Conservation (phyloP, 73 alveolate genomes). For the Vitrella brassicaformis region DNA sequence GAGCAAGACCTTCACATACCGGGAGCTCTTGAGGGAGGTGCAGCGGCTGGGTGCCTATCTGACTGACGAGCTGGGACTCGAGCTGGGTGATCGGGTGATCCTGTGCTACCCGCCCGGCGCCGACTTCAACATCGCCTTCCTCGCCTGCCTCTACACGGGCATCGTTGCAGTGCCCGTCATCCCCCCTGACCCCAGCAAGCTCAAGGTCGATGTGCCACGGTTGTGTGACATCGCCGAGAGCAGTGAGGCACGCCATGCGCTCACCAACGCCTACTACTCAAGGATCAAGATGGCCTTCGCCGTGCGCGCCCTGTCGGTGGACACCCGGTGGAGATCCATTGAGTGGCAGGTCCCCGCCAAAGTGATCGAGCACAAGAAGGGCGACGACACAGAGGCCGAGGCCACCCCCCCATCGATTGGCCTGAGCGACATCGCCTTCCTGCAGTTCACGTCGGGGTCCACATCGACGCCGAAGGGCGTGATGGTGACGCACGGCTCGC, state of each 20-base stretch:
- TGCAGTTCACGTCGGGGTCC: conserved; percentile 8
- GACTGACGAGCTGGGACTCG: background rate
- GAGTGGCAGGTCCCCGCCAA: background rate
- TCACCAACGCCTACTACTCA: background rate
- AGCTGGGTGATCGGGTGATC: background rate
- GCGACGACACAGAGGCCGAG: background rate
- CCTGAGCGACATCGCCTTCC: conserved; percentile 1
- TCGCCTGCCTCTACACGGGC: background rate
- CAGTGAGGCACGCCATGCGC: background rate
- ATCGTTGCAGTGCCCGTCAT: background rate
- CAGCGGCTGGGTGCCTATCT: background rate
- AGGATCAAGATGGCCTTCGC: background rate
- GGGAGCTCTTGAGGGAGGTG: background rate
- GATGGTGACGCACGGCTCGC: conserved; percentile 5
- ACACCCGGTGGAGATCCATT: background rate
- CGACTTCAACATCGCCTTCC: background rate
- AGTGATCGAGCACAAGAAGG: background rate
- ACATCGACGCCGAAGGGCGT: conserved; percentile 12
- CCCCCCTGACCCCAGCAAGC: background rate
- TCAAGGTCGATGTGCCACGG: background rate
- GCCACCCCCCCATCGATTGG: background rate
- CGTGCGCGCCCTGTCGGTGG: background rate
- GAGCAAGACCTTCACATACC: background rate
- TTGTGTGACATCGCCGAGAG: background rate
- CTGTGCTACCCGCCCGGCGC: background rate